These are phyloP conservation scores for Amanita fuliginea DNA, from an alignment of 768 basidiomycete species.

Conservation along the genomic window DNA sequence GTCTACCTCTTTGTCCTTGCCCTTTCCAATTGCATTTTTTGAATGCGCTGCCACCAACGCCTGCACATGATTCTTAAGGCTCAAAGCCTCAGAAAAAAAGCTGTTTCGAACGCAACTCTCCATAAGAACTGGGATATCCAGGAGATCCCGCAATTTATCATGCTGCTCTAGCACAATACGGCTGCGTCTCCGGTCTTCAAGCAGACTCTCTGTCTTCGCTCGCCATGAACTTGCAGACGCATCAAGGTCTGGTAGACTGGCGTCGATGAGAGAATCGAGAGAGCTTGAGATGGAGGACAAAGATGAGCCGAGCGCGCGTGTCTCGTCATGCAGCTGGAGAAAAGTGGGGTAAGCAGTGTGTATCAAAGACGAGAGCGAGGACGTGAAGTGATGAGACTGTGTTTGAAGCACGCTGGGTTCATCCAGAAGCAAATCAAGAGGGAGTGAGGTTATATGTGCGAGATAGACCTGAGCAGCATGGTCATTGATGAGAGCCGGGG, in stretches of 20 bases:
- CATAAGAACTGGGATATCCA: constrained; percentile 84
- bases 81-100: constrained; percentile 85
- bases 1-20: constrained; percentile 11
- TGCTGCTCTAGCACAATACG: constrained; percentile 87
- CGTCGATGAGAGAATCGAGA: constrained; percentile 53
- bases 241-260: constrained; percentile 70
- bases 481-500: not conserved
- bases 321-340: constrained; percentile 75
- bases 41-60: constrained; percentile 27
- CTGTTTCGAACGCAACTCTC: constrained; percentile 92
- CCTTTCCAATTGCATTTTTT: constrained; percentile 22
- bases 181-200: constrained; percentile 65
- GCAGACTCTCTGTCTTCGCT: constrained; percentile 60
- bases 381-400: constrained; percentile 78
- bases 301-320: constrained; percentile 60
- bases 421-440: constrained; percentile 55
- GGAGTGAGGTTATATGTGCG: constrained; percentile 48
- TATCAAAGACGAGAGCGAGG: constrained; percentile 82
- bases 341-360: constrained; percentile 89
- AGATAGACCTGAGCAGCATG: constrained; percentile 42
- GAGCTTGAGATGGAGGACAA: constrained; percentile 68
- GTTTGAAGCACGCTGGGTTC: constrained; percentile 74
- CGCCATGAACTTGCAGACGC: constrained; percentile 61
- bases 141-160: constrained; percentile 84
- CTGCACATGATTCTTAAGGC: constrained; percentile 65